These are phyloP conservation scores for Pythium oligandrum DNA, from an alignment of 352 stramenopile genomes.

Conservation along the genomic window DNA sequence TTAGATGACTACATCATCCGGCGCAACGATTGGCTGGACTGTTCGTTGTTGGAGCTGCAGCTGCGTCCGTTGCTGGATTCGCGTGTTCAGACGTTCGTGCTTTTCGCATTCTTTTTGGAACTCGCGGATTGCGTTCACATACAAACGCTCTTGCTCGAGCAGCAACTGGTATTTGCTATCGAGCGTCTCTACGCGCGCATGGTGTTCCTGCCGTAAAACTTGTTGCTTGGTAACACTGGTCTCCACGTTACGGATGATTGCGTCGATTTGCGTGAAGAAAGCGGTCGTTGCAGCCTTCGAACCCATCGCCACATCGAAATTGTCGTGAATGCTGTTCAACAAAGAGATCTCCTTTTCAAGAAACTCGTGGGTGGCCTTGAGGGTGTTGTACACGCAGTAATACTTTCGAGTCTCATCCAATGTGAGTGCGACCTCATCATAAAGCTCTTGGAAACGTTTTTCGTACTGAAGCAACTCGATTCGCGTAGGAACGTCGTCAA, in stretches of 20 bases:
- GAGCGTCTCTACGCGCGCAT: conserved; percentile 46
- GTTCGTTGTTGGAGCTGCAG: background rate
- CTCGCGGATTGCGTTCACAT: conserved; percentile 80
- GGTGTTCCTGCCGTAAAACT: conserved; percentile 29
- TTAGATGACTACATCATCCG: conserved; percentile 6
- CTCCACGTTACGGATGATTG: conserved; percentile 61
- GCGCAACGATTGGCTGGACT: too few species aligned
- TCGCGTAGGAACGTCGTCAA: conserved; percentile 82
- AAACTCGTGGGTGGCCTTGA: conserved; percentile 77
- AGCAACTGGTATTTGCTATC: conserved; percentile 78
- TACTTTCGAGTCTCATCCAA: conserved; percentile 90
- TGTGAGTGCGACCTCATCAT: conserved; percentile 82
- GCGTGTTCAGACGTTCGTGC: conserved; percentile 54
- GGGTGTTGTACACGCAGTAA: conserved; percentile 84
- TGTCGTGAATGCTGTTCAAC: conserved; percentile 81
- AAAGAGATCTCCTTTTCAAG: conserved; percentile 86
- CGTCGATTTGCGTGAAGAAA: conserved; percentile 77
- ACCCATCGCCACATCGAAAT: conserved; percentile 75
- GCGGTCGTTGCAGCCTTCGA: conserved; percentile 51
- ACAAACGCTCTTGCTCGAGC: conserved; percentile 71
- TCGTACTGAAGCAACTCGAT: conserved; percentile 90
- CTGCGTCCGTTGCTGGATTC: background rate
- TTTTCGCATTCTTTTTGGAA: conserved; percentile 89
- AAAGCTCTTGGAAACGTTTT: conserved; percentile 85
- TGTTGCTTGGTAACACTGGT: conserved; percentile 52